Conservation (phyloP, 768 basidiomycete species). For the Phanerochaete sordida region DNA sequence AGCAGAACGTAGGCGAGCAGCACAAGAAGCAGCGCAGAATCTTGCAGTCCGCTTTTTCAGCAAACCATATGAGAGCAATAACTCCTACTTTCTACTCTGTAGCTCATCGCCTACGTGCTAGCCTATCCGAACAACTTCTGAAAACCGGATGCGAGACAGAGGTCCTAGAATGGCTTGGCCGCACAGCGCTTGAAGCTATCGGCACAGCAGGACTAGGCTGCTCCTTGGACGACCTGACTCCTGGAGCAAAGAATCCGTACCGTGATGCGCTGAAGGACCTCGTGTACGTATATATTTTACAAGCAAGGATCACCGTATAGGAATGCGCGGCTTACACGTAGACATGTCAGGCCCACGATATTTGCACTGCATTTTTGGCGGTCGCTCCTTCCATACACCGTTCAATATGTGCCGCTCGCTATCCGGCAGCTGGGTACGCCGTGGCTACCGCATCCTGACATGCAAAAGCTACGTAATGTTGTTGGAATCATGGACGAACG, state of each 20-base stretch:
- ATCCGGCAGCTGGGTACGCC: too few relatives aligned
- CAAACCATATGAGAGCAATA: slow-evolving; percentile 18
- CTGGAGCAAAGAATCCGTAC: slow-evolving; percentile 8
- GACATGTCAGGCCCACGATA: slow-evolving; percentile 10
- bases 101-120: slow-evolving; percentile 10
- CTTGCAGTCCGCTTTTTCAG: slow-evolving; percentile 15
- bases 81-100: slow-evolving; percentile 15
- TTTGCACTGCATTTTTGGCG: slow-evolving; percentile 2
- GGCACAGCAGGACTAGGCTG: slow-evolving; percentile 20
- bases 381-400: slow-evolving; percentile 6
- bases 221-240: slow-evolving; percentile 14
- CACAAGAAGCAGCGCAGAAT: slow-evolving; percentile 12
- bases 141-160: slow-evolving; percentile 5
- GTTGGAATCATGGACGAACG: slow-evolving; percentile 33
- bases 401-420: slow-evolving; percentile 25
- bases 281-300: slow-evolving; percentile 9
- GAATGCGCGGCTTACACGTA: neutral
- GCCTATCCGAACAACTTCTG: too few relatives aligned
- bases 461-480: slow-evolving; percentile 30
- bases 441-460: slow-evolving; percentile 27
- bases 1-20: slow-evolving; percentile 2
- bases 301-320: neutral
- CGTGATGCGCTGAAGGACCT: slow-evolving; percentile 16
- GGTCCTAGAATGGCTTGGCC: slow-evolving; percentile 14
- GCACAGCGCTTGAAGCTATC: slow-evolving; percentile 20